phyloP scores from a whole-genome alignment of 371 early-diverging fungal species.

The Rhizopus arrhizus region DNA sequence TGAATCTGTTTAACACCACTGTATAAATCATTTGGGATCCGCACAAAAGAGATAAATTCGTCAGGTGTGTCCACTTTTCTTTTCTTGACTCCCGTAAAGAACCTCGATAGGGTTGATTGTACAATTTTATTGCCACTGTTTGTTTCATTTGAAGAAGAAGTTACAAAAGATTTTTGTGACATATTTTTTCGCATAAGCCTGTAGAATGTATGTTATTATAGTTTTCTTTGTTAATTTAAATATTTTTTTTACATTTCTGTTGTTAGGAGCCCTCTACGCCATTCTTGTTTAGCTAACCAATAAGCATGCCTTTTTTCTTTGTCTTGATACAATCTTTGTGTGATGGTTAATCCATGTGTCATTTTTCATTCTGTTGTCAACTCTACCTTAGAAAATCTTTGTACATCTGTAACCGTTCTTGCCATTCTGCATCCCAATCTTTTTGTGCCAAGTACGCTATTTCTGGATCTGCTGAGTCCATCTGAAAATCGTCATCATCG shows the following conservation, averaged over 20 bases:
- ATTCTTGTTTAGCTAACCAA: slow-evolving; percentile 41
- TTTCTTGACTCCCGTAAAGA: slow-evolving; percentile 48
- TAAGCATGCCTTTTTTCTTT: slow-evolving; percentile 24
- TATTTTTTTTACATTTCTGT: slow-evolving; percentile 39
- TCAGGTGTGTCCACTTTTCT: slow-evolving; percentile 49
- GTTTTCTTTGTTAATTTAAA: neutral
- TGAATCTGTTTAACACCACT: slow-evolving; percentile 46
- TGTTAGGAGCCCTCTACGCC: slow-evolving; percentile 46
- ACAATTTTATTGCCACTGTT: neutral
- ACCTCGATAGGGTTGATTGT: slow-evolving; percentile 44
- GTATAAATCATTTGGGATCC: slow-evolving; percentile 47
- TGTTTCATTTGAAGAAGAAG: neutral
- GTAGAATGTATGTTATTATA: neutral
- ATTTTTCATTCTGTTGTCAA: neutral
- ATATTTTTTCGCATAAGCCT: slow-evolving; percentile 11
- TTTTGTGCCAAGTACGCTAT: slow-evolving; percentile 24
- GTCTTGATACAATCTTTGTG: slow-evolving; percentile 34
- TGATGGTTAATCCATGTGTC: neutral
- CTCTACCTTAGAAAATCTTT: slow-evolving; percentile 37
- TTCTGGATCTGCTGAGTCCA: slow-evolving; percentile 36
- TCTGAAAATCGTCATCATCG: slow-evolving; percentile 26
- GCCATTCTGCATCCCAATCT: slow-evolving; percentile 43
- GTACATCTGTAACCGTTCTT: slow-evolving; percentile 30
- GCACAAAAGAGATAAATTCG: slow-evolving; percentile 38
- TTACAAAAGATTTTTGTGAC: neutral